These are phyloP conservation scores for Tripterygium wilfordii DNA, from an alignment of 177 flowering plant genomes.

Conservation along the genomic window DNA sequence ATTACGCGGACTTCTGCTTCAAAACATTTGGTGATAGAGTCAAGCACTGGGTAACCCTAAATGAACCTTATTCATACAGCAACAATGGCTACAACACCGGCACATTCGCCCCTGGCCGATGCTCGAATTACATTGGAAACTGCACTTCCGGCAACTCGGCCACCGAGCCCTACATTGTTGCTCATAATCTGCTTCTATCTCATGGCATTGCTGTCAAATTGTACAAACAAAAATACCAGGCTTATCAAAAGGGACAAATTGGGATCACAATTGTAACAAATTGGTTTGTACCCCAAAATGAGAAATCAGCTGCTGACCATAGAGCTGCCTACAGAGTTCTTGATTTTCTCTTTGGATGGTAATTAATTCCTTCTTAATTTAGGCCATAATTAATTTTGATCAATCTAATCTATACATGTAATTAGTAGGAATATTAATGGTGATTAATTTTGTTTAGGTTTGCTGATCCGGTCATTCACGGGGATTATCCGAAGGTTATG, in stretches of 20 bases:
- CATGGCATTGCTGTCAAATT: conserved; percentile 1
- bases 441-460: neutral
- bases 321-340: neutral
- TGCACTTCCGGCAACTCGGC: conserved; percentile 2
- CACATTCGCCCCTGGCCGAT: neutral
- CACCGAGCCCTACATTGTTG: conserved; percentile 1
- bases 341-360: conserved; percentile 5
- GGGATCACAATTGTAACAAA: neutral
- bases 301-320: neutral
- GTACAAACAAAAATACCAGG: neutral
- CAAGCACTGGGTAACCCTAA: neutral
- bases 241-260: conserved; percentile 2
- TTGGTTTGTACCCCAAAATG: conserved; percentile 1
- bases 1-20: conserved; percentile 3
- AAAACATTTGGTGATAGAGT: conserved; percentile 2
- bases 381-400: too few species aligned
- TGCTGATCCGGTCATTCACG: neutral
- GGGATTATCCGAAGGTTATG: neutral
- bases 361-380: neutral
- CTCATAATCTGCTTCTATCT: neutral
- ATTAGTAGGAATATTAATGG: neutral
- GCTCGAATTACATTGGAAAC: neutral
- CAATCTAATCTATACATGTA: too few species aligned
- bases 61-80: neutral
- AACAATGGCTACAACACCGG: neutral